Base-by-base conservation (phyloP, 1,284 basidiomycete species). In the Marasmius sp. region DNA sequence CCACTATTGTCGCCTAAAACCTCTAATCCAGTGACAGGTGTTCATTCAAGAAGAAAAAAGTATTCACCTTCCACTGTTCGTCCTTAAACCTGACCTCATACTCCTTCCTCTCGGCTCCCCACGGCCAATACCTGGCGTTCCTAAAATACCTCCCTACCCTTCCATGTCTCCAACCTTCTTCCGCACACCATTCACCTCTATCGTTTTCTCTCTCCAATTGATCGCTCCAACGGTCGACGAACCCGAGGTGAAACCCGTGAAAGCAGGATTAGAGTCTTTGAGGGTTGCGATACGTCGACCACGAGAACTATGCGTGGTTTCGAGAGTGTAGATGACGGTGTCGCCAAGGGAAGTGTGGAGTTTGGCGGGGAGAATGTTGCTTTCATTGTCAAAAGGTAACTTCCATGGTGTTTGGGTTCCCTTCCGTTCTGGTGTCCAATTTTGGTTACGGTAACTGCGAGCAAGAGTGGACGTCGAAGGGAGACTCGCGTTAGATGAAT, bases 311-410 rank as follows among this genome's bases (percentile, higher is more conserved):
- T 75, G 72, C 18, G 74, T 76, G 6, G 78, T 80, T 27, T 75
- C 73, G 27, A 81, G 65, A 1, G 74, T 71, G 65, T 83, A 83
- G 8, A 81, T 66, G 36, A 76, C 67, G 0, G 79, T 79, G 58
- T 78, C 80, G 63, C 82, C 80, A 62, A 79, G 75, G 1, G 70
- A 65, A 10, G 77, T 74, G 27, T 74, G 74, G 55, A 83, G 72
- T 36, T 72, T 68, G 8, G 79, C 76, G 54, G 77, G 75, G 39
- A 81, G 72, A 20, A 82, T 70, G 68, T 83, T 81, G 59, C 70
- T 70, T 61, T 77, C 77, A 72, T 81, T 81, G 68, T 81, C 79
- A 5, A 65, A 83, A 81, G 12, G 69, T 70, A 18, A 74, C 80
- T 63, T 83, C 80, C 81, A 83, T 83, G 50, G 41, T 34, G 50